phyloP scores from a whole-genome alignment of 805 yeast species.

The Yarrowia sp. region DNA sequence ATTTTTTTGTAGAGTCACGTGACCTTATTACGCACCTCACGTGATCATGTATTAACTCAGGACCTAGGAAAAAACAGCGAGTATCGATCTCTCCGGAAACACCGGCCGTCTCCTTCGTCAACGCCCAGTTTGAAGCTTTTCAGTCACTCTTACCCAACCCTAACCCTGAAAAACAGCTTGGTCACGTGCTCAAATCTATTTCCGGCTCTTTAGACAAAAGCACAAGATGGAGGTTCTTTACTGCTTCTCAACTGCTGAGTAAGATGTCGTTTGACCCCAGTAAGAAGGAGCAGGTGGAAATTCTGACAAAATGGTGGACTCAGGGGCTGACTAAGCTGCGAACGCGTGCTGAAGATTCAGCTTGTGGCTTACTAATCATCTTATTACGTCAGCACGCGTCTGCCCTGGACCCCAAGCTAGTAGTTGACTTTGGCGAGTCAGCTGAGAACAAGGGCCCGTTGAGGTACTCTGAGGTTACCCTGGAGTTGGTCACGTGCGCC shows the following conservation, averaged over 20 bases:
- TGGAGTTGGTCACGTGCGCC: background rate
- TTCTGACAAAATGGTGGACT: background rate
- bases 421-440: background rate
- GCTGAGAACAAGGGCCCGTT: background rate
- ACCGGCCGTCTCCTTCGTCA: background rate
- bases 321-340: background rate
- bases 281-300: background rate
- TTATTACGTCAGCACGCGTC: background rate
- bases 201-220: constrained; percentile 1
- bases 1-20: background rate
- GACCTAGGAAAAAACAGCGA: background rate
- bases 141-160: background rate
- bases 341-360: constrained; percentile 7
- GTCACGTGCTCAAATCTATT: background rate
- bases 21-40: background rate
- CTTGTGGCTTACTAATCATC: background rate
- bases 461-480: background rate
- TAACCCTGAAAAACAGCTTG: background rate
- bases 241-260: background rate
- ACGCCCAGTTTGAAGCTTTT: background rate
- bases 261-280: background rate
- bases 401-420: constrained; percentile 3
- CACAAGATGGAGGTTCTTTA: constrained; percentile 3
- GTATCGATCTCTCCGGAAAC: background rate
- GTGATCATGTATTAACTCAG: background rate